These are phyloP conservation scores for Colletotrichum spaethianum DNA, from an alignment of 2,329 filamentous ascomycete genomes.

Conservation along the genomic window DNA sequence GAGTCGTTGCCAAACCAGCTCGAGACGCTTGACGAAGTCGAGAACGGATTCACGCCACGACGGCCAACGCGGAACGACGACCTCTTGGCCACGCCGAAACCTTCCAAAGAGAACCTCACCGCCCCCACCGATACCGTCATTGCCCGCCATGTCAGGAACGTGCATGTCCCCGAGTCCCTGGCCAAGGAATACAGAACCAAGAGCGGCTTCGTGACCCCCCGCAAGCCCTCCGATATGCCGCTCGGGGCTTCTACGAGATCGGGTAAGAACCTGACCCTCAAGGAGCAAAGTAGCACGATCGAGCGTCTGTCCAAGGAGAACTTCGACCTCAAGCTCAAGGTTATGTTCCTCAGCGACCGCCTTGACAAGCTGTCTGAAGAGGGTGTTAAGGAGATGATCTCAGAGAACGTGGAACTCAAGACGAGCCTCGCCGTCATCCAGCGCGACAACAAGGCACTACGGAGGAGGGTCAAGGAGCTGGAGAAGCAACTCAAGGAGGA, in stretches of 20 bases:
- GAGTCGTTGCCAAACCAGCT: slow-evolving; percentile 63
- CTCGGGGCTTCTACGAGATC: slow-evolving; percentile 65
- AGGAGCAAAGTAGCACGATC: slow-evolving; percentile 98
- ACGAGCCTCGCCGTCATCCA: slow-evolving; percentile 90
- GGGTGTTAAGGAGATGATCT: slow-evolving; percentile 97
- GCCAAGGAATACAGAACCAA: slow-evolving; percentile 88
- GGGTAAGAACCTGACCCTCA: slow-evolving; percentile 85
- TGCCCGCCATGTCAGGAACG: slow-evolving; percentile 88
- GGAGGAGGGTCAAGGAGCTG: slow-evolving; percentile 86
- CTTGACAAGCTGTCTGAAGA: slow-evolving; percentile 95
- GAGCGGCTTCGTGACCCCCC: slow-evolving; percentile 73
- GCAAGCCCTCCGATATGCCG: slow-evolving; percentile 68
- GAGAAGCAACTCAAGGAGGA: slow-evolving; percentile 83
- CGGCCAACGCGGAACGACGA: slow-evolving; percentile 56
- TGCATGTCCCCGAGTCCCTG: slow-evolving; percentile 91
- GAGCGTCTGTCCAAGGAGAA: slow-evolving; percentile 98
- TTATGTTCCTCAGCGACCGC: slow-evolving; percentile 95
- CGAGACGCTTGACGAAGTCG: slow-evolving; percentile 64
- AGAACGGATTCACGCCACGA: slow-evolving; percentile 54
- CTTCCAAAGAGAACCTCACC: slow-evolving; percentile 67
- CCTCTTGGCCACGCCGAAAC: slow-evolving; percentile 79
- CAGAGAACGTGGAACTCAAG: slow-evolving; percentile 95
- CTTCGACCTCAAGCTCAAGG: slow-evolving; percentile 96
- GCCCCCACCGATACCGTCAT: slow-evolving; percentile 90
- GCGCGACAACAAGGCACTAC: slow-evolving; percentile 89